These are phyloP conservation scores for Termitomyces sp. DNA, from an alignment of 768 basidiomycete genomes.

Conservation along the genomic window DNA sequence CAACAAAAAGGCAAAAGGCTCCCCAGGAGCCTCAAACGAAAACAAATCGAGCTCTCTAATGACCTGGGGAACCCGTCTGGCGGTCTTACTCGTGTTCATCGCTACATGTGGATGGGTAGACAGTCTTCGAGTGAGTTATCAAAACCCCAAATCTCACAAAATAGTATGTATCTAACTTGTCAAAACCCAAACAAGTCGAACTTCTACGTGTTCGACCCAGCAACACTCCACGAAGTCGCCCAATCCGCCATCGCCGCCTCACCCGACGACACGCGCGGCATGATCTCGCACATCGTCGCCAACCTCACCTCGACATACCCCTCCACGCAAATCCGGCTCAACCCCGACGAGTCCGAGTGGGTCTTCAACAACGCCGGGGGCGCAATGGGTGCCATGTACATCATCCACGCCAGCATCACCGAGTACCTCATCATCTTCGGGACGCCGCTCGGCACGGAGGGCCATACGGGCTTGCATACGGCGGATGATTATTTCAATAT, in stretches of 20 bases:
- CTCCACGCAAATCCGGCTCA: slow-evolving; percentile 47
- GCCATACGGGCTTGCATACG: slow-evolving; percentile 89
- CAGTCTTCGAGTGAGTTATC: slow-evolving; percentile 52
- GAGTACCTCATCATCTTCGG: slow-evolving; percentile 98
- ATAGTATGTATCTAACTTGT: background rate
- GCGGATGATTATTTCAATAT: slow-evolving; percentile 99
- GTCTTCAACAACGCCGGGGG: slow-evolving; percentile 97
- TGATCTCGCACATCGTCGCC: slow-evolving; percentile 78
- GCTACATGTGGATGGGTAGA: slow-evolving; percentile 51
- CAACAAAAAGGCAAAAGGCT: slow-evolving; percentile 2
- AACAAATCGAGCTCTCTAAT: slow-evolving; percentile 4
- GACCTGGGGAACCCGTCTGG: slow-evolving; percentile 37
- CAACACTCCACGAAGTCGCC: slow-evolving; percentile 67
- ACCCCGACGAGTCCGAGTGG: slow-evolving; percentile 74
- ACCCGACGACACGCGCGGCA: slow-evolving; percentile 61
- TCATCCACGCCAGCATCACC: slow-evolving; percentile 94
- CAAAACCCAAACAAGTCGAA: slow-evolving; percentile 31
- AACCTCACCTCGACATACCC: slow-evolving; percentile 79
- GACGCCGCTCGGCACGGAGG: slow-evolving; percentile 95
- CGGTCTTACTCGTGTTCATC: slow-evolving; percentile 29
- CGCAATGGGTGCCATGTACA: slow-evolving; percentile 97
- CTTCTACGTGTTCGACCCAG: slow-evolving; percentile 86
- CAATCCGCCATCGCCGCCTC: slow-evolving; percentile 67
- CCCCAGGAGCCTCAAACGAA: background rate
- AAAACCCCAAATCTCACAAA: background rate